Conservation (phyloP, 768 basidiomycete genomes). For the Amanita muscaria region DNA sequence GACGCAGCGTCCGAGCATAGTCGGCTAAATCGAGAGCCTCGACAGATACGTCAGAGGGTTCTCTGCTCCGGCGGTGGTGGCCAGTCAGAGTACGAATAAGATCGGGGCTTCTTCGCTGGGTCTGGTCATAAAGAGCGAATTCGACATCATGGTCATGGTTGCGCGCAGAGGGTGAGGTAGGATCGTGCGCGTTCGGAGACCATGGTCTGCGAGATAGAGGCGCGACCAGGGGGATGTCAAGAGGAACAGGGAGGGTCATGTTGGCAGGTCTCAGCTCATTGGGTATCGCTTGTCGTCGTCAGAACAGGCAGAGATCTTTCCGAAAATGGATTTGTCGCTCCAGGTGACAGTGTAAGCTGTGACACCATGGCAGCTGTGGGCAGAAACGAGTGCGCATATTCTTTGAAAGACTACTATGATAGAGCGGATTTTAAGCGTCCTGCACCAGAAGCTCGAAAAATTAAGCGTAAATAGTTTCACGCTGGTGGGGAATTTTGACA, state of each 20-base stretch:
- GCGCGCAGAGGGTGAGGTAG: slow-evolving; percentile 24
- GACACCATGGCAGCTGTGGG: no score
- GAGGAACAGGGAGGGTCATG: slow-evolving; percentile 36
- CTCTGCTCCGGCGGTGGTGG: slow-evolving; percentile 22
- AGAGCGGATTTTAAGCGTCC: no score
- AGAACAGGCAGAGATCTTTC: no score
- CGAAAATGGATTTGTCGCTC: no score
- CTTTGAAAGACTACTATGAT: no score
- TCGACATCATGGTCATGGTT: slow-evolving; percentile 11
- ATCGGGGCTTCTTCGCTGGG: slow-evolving; percentile 10
- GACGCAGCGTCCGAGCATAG: slow-evolving; percentile 45
- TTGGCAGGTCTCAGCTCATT: no score
- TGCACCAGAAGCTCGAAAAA: no score
- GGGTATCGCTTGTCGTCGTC: no score
- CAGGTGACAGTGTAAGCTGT: no score
- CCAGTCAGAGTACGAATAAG: slow-evolving; percentile 7
- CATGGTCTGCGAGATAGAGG: slow-evolving; percentile 55
- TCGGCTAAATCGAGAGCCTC: slow-evolving; percentile 70
- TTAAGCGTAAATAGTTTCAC: no score
- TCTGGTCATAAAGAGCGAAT: slow-evolving; percentile 12
- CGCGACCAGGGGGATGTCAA: slow-evolving; percentile 41
- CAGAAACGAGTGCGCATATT: no score
- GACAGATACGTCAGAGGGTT: slow-evolving; percentile 55
- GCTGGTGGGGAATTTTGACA: no score
- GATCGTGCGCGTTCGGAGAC: slow-evolving; percentile 53